phyloP scores from a whole-genome alignment of 352 stramenopile genomes.

The Phytophthora cryptogea region DNA sequence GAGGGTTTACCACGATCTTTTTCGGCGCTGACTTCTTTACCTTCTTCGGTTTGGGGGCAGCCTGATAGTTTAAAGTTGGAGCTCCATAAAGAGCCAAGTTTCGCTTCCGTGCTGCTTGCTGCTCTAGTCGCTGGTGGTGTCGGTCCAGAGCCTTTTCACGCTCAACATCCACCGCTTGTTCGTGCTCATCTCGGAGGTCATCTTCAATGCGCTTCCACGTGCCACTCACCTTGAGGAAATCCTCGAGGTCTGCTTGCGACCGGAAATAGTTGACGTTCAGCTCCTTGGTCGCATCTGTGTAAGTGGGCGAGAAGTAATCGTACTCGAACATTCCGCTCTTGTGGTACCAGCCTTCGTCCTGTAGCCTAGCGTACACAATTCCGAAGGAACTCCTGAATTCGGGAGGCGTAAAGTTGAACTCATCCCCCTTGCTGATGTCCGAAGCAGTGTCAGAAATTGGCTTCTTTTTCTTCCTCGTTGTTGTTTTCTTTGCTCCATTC shows the following conservation, averaged over 20 bases:
- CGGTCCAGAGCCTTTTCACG: constrained; percentile 49
- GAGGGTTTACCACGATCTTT: constrained; percentile 17
- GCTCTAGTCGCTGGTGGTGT: constrained; percentile 41
- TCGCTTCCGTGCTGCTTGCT: constrained; percentile 34
- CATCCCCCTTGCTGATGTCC: constrained; percentile 27
- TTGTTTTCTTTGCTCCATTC: constrained; percentile 31
- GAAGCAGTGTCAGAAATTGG: constrained; percentile 6
- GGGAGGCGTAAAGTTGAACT: constrained; percentile 52
- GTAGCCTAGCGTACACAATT: constrained; percentile 62
- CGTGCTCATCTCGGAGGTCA: constrained; percentile 59
- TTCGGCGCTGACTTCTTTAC: constrained; percentile 28
- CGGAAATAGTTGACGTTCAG: constrained; percentile 71
- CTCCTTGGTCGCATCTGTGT: constrained; percentile 55
- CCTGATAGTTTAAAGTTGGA: background rate
- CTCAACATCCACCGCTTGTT: constrained; percentile 52
- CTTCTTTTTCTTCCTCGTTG: constrained; percentile 33
- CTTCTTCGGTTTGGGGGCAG: constrained; percentile 34
- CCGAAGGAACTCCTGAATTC: constrained; percentile 77
- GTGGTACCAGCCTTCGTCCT: constrained; percentile 67
- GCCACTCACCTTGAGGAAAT: constrained; percentile 62
- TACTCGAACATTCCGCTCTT: constrained; percentile 69
- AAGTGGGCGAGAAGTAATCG: constrained; percentile 80
- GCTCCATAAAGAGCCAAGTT: constrained; percentile 23
- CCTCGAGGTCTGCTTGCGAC: constrained; percentile 57
- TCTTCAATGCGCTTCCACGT: constrained; percentile 64